Evolutionary conservation across 169 alveolate genomes (phyloP).

Genomic region (Blepharisma undulans): DNA sequence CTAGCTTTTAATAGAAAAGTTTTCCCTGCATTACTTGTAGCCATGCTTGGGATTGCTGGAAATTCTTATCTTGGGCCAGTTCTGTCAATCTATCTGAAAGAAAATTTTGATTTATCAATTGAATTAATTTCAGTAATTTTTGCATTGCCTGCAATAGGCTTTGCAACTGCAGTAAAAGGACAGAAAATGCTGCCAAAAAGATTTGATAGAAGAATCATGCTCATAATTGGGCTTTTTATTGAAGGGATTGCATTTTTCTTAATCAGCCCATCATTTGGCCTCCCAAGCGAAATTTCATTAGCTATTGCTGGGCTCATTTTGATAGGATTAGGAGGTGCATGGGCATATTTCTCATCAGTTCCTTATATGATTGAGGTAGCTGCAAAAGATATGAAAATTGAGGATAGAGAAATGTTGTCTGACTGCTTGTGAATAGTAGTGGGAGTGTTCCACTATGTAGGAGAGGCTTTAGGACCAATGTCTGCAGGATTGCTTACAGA

Average conservation of each 20-base stretch:
- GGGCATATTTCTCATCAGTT: conserved; percentile 39
- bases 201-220: background rate
- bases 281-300: background rate
- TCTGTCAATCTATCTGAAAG: background rate
- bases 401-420: background rate
- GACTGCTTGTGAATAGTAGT: conserved; percentile 19
- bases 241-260: conserved; percentile 27
- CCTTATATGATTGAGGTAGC: conserved; percentile 7
- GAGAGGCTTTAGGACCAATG: conserved; percentile 31
- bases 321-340: conserved; percentile 34
- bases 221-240: background rate
- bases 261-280: conserved; percentile 4
- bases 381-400: background rate
- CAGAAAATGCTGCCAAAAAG: conserved; percentile 15
- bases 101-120: background rate
- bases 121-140: background rate
- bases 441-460: conserved; percentile 37
- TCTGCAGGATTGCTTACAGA: background rate
- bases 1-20: background rate
- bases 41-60: conserved; percentile 31
- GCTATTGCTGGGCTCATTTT: background rate
- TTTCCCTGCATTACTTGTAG: conserved; percentile 10
- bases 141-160: conserved; percentile 34
- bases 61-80: conserved; percentile 35
- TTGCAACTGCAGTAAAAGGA: conserved; percentile 14